phyloP scores from a whole-genome alignment of 2,329 filamentous ascomycete species.

The Epichloe sylvatica region DNA sequence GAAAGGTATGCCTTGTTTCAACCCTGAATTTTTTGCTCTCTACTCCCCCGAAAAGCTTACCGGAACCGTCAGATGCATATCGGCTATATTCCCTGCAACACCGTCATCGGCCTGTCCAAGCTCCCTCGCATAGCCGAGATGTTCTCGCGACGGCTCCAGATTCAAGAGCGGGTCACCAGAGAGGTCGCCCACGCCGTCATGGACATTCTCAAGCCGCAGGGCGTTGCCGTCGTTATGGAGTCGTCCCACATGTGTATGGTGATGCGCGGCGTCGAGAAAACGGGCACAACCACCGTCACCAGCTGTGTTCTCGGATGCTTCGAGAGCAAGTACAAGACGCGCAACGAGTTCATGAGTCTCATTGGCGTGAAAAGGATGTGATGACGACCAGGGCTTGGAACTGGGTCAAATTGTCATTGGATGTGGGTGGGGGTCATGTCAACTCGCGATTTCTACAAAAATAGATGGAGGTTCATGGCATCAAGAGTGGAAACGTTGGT shows the following conservation, averaged over 20 bases:
- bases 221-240: constrained; percentile 95
- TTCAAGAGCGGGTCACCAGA: constrained; percentile 91
- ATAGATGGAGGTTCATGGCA: too few relatives aligned
- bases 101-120: constrained; percentile 91
- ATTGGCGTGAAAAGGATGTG: constrained; percentile 24
- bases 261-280: constrained; percentile 93
- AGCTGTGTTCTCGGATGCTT: constrained; percentile 97
- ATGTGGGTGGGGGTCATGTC: too few relatives aligned
- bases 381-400: too few relatives aligned
- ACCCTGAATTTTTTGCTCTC: not conserved
- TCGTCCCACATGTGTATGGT: constrained; percentile 96
- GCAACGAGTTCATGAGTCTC: constrained; percentile 88
- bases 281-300: constrained; percentile 75
- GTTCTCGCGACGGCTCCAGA: constrained; percentile 85
- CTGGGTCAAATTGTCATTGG: too few relatives aligned
- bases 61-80: constrained; percentile 69
- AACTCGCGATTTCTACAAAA: too few relatives aligned
- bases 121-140: constrained; percentile 92
- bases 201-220: constrained; percentile 83
- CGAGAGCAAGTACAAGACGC: constrained; percentile 79
- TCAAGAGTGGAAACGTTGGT: too few relatives aligned
- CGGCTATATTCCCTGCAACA: constrained; percentile 83
- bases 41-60: not conserved
- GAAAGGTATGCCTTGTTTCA: constrained; percentile 49
- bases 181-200: constrained; percentile 93